phyloP scores from a whole-genome alignment of 352 stramenopile genomes.

The Phytophthora syringae region DNA sequence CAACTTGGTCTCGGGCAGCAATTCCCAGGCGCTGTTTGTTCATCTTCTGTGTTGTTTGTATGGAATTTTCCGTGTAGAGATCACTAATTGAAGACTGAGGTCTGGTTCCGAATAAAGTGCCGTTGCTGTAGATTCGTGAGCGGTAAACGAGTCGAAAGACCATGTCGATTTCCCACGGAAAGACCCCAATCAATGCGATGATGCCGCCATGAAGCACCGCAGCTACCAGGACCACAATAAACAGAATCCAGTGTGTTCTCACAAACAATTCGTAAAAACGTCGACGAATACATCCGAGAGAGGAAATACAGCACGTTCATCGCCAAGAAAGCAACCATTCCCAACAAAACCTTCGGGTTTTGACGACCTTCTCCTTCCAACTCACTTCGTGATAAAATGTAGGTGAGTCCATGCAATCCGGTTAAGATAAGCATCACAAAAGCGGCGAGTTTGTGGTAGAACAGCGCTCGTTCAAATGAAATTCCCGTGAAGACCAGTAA shows the following conservation, averaged over 20 bases:
- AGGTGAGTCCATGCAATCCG: constrained; percentile 39
- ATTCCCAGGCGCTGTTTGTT: constrained; percentile 14
- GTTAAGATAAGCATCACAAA: constrained; percentile 41
- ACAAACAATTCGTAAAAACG: constrained; percentile 58
- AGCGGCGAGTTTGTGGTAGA: constrained; percentile 57
- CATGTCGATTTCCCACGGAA: constrained; percentile 41
- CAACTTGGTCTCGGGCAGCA: constrained; percentile 21
- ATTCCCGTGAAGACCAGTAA: constrained; percentile 41
- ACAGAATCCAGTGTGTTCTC: constrained; percentile 53
- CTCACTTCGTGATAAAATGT: constrained; percentile 26
- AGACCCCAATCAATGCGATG: constrained; percentile 31
- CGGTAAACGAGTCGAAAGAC: constrained; percentile 44
- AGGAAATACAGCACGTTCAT: constrained; percentile 37
- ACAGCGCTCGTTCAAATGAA: constrained; percentile 49
- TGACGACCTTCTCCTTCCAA: neutral
- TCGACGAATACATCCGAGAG: constrained; percentile 42
- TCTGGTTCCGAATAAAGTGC: constrained; percentile 13
- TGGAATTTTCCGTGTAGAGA: neutral
- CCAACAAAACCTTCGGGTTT: constrained; percentile 12
- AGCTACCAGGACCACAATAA: constrained; percentile 45
- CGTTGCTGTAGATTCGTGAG: constrained; percentile 15
- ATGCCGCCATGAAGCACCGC: constrained; percentile 41
- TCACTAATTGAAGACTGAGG: neutral
- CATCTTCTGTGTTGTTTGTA: neutral
- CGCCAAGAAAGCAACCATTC: constrained; percentile 32